Base-by-base conservation (phyloP, 768 basidiomycete genomes). In the Boletus tylopilopsis region DNA sequence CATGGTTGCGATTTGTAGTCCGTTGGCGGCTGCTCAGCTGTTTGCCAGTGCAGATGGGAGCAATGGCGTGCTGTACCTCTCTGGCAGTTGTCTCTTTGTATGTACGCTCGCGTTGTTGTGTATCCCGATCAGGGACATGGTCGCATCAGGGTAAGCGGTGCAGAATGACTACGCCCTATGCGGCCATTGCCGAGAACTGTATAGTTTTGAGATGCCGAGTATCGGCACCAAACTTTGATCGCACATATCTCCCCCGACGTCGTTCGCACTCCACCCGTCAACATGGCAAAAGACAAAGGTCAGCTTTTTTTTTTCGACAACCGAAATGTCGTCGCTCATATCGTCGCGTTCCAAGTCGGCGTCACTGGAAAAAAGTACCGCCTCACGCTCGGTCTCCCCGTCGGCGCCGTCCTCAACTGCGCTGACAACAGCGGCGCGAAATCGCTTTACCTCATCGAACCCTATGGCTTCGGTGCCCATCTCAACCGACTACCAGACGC, bases 381-480 rank as follows among this genome's bases (percentile, higher is more conserved):
- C 63, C 78, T 98, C 78, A 94, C 89, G 41, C 82, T 91, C 57
- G 90, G 88, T 90, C 86, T 94, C 45, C 93, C 91, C 54, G 88
- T 90, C 57, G 92, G 91, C 58, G 93, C 93, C 60, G 93, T 96
- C 56, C 77, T 96, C 67, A 95, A 95, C 73, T 96, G 96, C 73
- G 94, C 94, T 43, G 96, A 99, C 79, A 99, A 99, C 85, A 92
- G 90, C 66, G 96, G 96, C 58, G 96, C 95, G 59, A 99, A 97
- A 77, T 92, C 87, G 49, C 80, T 96, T 57, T 96, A 76, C 74
- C 69, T 98, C 67, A 98, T 99, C 67, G 92, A 95, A 72, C 92
- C 96, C 47, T 94, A 84, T 67, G 90, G 94, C 45, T 90, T 89
- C 70, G 96, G 96, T 71, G 88, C 96, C 57, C 93, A 88, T 70